Base-by-base conservation (phyloP, 345 rosid genomes). In the Eucalyptus cloeziana region DNA sequence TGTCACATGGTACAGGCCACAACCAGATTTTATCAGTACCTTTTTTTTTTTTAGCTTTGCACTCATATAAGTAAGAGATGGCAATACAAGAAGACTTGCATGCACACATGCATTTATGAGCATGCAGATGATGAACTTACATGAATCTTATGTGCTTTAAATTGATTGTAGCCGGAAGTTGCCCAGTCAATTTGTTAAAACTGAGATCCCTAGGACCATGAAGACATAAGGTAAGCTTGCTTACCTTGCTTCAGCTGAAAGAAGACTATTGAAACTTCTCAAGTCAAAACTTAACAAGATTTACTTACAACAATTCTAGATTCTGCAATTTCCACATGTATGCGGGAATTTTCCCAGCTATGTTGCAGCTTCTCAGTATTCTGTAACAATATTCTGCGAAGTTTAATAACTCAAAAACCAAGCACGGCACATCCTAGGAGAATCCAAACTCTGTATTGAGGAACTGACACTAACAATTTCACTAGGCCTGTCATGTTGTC, bases 141-240 rank as follows among this genome's bases (percentile, higher is more conserved):
- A 94, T 71, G 86, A 92, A 94, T 51, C 88, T 56, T 67, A 92
- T 30, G 10, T 19, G 79, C 22, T 86, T 45, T 85, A 91, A 90
- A 19, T 86, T 64, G 87, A 90, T 81, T 45, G 86, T 87, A 71
- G 90, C 69, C 19, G 95, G 92, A 88, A 94, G 88, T 71, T 49
- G 89, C 86, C 95, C 96, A 86, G 86, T 90, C 85, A 94, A 86
- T 90, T 91, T 92, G 91, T 94, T 94, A 91, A 91, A 94, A 91
- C 94, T 93, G 87, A 94, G 91, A 92, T 94, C 96, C 89, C 96
- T 94, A 90, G 16, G 76, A 87, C 7, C 40, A 87, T 11, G 50
- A 45, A 62, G 64, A 43, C 31, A 67, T 43, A 40, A 45, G 52
- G 50, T 62, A 54, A 44, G 49, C 49, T 16, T 47, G 7, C 40